These are phyloP conservation scores for Carex pumila DNA, from an alignment of 176 grass and related monocot genomes.

Conservation along the genomic window DNA sequence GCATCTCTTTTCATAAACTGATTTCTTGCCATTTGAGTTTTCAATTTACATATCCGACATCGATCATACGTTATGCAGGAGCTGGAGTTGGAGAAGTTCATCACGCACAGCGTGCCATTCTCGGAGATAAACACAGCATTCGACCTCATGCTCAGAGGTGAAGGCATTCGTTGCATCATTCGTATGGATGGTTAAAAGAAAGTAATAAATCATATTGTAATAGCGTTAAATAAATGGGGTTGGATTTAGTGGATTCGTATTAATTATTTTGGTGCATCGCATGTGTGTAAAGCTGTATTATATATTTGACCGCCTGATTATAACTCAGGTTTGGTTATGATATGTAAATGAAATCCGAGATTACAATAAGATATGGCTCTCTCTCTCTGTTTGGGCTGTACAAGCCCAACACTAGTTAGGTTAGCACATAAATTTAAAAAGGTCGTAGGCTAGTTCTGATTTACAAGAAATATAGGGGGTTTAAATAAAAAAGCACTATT, in stretches of 20 bases:
- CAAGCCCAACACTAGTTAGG: too few species aligned
- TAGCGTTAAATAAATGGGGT: not conserved
- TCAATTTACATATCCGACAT: not conserved
- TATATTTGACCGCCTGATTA: not conserved
- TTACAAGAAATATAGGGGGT: too few species aligned
- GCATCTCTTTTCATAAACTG: not conserved
- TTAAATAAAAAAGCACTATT: too few species aligned
- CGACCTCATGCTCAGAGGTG: constrained; percentile 83
- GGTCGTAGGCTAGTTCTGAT: too few species aligned
- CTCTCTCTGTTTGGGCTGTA: too few species aligned
- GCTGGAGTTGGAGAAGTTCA: constrained; percentile 90
- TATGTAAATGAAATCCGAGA: not conserved
- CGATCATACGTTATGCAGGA: constrained; percentile 26
- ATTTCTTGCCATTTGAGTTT: not conserved
- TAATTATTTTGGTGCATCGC: not conserved
- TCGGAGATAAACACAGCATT: constrained; percentile 90
- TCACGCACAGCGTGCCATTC: constrained; percentile 74
- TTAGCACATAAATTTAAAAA: too few species aligned
- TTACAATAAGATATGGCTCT: not conserved
- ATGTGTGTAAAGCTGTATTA: not conserved
- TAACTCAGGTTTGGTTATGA: not conserved
- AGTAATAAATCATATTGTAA: not conserved
- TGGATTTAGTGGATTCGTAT: not conserved
- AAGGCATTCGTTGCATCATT: constrained; percentile 84
- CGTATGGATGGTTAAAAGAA: constrained; percentile 52